phyloP scores from a whole-genome alignment of 495 filamentous ascomycete species.

The Friedmanniomyces endolithicus region DNA sequence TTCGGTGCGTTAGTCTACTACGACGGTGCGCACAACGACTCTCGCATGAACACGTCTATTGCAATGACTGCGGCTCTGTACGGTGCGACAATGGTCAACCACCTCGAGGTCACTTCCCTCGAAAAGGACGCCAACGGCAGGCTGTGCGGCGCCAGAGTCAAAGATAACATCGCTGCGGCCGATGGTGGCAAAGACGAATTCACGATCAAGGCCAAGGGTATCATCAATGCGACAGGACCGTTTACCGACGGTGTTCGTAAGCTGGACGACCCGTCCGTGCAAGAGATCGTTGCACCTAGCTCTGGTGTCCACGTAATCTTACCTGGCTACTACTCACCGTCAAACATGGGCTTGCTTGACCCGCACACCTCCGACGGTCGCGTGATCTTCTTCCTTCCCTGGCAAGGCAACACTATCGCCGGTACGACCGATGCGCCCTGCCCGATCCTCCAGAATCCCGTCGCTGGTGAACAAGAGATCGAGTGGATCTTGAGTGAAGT shows the following conservation, averaged over 20 bases:
- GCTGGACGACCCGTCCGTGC: slow-evolving; percentile 62
- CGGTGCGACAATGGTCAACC: slow-evolving; percentile 83
- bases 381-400: slow-evolving; percentile 98
- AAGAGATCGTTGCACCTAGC: slow-evolving; percentile 85
- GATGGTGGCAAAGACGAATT: slow-evolving; percentile 53
- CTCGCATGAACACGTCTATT: slow-evolving; percentile 93
- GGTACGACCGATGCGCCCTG: slow-evolving; percentile 89
- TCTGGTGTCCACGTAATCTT: slow-evolving; percentile 92
- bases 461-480: slow-evolving; percentile 86
- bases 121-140: slow-evolving; percentile 68
- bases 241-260: slow-evolving; percentile 90
- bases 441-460: slow-evolving; percentile 65
- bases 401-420: slow-evolving; percentile 98
- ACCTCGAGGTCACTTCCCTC: slow-evolving; percentile 76
- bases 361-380: slow-evolving; percentile 87
- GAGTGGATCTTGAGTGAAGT: slow-evolving; percentile 93
- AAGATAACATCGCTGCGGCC: slow-evolving; percentile 53
- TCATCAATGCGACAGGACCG: slow-evolving; percentile 94
- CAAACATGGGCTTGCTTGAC: slow-evolving; percentile 94
- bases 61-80: slow-evolving; percentile 94
- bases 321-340: slow-evolving; percentile 87
- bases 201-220: slow-evolving; percentile 66
- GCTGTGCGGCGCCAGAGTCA: slow-evolving; percentile 66
- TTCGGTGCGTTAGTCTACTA: slow-evolving; percentile 94
- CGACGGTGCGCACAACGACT: slow-evolving; percentile 96